phyloP scores from a whole-genome alignment of 768 basidiomycete genomes.

The Tubosaeta brunneosetosa region DNA sequence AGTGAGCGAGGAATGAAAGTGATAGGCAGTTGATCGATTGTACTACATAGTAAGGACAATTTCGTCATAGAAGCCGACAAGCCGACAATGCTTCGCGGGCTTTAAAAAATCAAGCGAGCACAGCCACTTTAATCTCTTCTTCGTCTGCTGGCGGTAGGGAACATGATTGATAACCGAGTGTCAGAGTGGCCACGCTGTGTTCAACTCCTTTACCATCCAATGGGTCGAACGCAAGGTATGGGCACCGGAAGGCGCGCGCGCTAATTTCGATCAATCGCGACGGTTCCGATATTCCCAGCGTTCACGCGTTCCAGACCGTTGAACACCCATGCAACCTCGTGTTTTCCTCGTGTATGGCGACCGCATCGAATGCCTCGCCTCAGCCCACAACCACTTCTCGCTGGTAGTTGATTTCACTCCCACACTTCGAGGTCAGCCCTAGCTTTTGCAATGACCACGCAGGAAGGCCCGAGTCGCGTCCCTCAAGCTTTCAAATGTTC shows the following conservation, averaged over 20 bases:
- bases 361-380: background rate
- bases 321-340: slow-evolving; percentile 7
- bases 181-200: too few relatives aligned
- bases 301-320: slow-evolving; percentile 5
- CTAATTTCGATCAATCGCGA: background rate
- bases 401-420: background rate
- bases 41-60: too few relatives aligned
- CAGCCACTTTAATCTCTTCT: too few relatives aligned
- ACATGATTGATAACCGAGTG: too few relatives aligned
- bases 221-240: too few relatives aligned
- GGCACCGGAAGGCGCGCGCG: background rate
- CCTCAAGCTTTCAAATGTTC: slow-evolving; percentile 5
- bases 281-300: background rate
- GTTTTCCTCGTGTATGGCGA: slow-evolving; percentile 1
- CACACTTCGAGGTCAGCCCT: background rate
- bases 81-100: too few relatives aligned
- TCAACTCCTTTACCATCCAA: too few relatives aligned
- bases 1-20: background rate
- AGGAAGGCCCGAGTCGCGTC: background rate
- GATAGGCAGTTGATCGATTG: too few relatives aligned
- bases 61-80: too few relatives aligned
- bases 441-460: slow-evolving; percentile 5
- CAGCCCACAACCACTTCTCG: background rate
- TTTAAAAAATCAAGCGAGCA: too few relatives aligned
- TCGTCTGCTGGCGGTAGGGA: too few relatives aligned